Conservation (phyloP, 192 early-diverging fungal species). For the Cladochytrium replicatum region DNA sequence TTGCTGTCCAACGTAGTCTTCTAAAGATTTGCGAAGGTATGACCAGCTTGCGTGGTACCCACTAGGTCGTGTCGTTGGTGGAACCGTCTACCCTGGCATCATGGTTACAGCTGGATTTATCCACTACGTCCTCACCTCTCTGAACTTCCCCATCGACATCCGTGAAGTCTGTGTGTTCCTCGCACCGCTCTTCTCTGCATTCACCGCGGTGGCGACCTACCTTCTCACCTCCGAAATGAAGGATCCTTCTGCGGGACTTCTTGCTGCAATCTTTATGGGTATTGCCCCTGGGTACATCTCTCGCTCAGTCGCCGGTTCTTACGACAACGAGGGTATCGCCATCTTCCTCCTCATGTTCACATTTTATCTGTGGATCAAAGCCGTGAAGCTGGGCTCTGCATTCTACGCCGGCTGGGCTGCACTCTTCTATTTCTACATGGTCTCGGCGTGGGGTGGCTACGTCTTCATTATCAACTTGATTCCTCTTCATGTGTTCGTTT, state of each 20-base stretch:
- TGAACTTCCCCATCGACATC: slow-evolving; percentile 96
- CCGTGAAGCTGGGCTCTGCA: slow-evolving; percentile 88
- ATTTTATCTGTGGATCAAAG: slow-evolving; percentile 97
- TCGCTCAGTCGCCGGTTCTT: slow-evolving; percentile 99
- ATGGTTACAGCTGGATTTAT: slow-evolving; percentile 97
- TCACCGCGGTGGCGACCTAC: slow-evolving; percentile 95
- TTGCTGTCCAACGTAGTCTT: slow-evolving; percentile 3
- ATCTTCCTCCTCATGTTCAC: slow-evolving; percentile 98
- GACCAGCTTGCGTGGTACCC: slow-evolving; percentile 98
- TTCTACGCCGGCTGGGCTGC: slow-evolving; percentile 79
- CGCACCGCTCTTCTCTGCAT: slow-evolving; percentile 89
- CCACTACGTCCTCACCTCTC: slow-evolving; percentile 83
- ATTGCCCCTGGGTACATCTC: slow-evolving; percentile 99
- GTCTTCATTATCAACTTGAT: slow-evolving; percentile 99
- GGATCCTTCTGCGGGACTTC: slow-evolving; percentile 79
- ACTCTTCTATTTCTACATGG: slow-evolving; percentile 99
- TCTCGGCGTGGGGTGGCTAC: slow-evolving; percentile 98
- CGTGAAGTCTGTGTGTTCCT: slow-evolving; percentile 98
- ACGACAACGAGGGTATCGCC: slow-evolving; percentile 99
- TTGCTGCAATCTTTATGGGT: slow-evolving; percentile 97
- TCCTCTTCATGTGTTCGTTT: slow-evolving; percentile 88
- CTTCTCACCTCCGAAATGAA: slow-evolving; percentile 87
- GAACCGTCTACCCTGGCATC: slow-evolving; percentile 98
- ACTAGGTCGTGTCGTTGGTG: slow-evolving; percentile 95
- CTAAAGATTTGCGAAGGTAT: slow-evolving; percentile 39